A percentile compares a stretch with the other conserved stretches of the same genome.
phyloP scores from a whole-genome alignment of 2,329 filamentous ascomycete species.

The Hypoxylon sp. region DNA sequence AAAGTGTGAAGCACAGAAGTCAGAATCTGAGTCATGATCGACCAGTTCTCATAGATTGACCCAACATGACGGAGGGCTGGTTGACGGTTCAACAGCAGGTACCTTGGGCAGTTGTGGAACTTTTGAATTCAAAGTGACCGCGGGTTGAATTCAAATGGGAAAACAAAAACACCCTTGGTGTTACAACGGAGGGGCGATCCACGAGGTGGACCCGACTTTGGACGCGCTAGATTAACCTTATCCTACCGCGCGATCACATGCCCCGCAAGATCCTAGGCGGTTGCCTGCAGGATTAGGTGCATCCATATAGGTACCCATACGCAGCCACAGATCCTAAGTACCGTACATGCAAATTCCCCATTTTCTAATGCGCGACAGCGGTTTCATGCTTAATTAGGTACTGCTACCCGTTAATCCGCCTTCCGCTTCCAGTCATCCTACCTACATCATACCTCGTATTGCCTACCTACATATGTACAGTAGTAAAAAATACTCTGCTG shows the following conservation, averaged over 20 bases:
- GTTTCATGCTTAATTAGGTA: too few species aligned
- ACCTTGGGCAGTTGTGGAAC: too few species aligned
- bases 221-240: slow-evolving; percentile 17
- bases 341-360: too few species aligned
- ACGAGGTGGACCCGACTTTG: not conserved
- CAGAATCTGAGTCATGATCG: slow-evolving; percentile 26
- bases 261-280: not conserved
- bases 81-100: too few species aligned
- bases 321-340: not conserved
- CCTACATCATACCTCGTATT: slow-evolving; percentile 7
- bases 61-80: slow-evolving; percentile 7
- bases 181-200: too few species aligned
- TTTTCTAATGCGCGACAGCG: too few species aligned
- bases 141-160: too few species aligned
- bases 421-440: not conserved
- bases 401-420: too few species aligned
- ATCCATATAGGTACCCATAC: not conserved
- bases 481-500: not conserved
- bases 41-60: not conserved
- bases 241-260: slow-evolving; percentile 35
- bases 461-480: too few species aligned
- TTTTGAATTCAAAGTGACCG: too few species aligned
- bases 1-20: not conserved
- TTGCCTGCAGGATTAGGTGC: slow-evolving; percentile 13
- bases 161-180: too few species aligned